Base-by-base conservation (phyloP, 495 filamentous ascomycete genomes). In the Aspergillus bertholletiae region DNA sequence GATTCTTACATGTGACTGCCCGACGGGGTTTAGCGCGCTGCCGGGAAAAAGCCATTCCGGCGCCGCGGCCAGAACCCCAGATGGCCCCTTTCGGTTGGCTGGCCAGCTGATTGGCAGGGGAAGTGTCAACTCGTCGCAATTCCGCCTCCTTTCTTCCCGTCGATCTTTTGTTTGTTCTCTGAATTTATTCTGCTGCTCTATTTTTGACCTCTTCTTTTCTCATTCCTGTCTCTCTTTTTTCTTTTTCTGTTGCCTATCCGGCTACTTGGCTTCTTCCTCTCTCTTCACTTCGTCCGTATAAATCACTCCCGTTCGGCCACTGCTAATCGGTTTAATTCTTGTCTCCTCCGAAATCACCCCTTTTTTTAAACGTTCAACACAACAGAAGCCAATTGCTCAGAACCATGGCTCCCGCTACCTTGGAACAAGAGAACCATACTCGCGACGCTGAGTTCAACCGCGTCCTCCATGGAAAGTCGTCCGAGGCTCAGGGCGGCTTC, bases 381-480 rank as follows among this genome's bases (percentile, higher is more conserved):
- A 59, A 56, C 63, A 6, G 30, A 37, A 37, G 34, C 28, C 39
- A 53, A 55, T 54, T 55, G 37, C 43, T 59, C 3, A 58, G 60
- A 59, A 82, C 70, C 63, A 95, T 93, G 88, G 77, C 88, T 60
- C 79, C 85, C 51, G 66, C 81, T 52, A 78, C 81, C 53, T 85
- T 98, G 57, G 93, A 98, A 80, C 73, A 79, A 59, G 89, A 98
- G 74, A 85, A 98, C 71, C 86, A 89, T 66, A 62, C 68, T 60
- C 92, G 95, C 60, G 94, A 98, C 89, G 90, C 92, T 24, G 88
- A 82, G 49, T 98, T 98, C 79, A 91, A 89, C 78, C 85, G 89
- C 71, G 92, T 83, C 50, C 78, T 97, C 77, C 94, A 98, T 73
- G 93, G 93, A 68, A 88, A 88, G 63, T 89, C 90, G 18, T 79